These are phyloP conservation scores for Coemansia sp. DNA, from an alignment of 192 early-diverging fungal species.

Conservation along the genomic window DNA sequence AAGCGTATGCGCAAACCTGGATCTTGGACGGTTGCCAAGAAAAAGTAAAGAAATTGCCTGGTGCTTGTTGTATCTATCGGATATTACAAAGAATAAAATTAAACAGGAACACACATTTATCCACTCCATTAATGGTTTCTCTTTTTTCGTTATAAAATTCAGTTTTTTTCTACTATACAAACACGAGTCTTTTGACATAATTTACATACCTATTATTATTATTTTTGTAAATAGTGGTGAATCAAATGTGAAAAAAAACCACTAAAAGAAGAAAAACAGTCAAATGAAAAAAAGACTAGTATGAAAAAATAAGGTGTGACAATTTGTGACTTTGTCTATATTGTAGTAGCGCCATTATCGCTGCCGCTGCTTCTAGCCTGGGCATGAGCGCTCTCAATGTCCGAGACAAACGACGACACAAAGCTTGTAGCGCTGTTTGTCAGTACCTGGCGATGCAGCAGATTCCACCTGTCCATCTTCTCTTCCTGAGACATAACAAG, in stretches of 20 bases:
- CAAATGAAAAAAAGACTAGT: constrained; percentile 1
- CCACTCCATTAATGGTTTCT: not conserved
- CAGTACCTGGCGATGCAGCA: constrained; percentile 62
- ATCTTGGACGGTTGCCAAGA: constrained; percentile 39
- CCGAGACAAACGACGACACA: constrained; percentile 57
- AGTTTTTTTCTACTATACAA: constrained; percentile 1
- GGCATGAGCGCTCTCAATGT: constrained; percentile 23
- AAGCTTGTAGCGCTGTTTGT: constrained; percentile 68
- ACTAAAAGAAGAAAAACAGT: not conserved
- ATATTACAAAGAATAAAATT: not conserved
- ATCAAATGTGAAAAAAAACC: constrained; percentile 12
- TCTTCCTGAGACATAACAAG: constrained; percentile 80
- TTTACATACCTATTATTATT: too few relatives aligned
- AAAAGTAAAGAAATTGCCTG: too few relatives aligned
- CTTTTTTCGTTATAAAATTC: not conserved
- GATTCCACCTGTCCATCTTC: constrained; percentile 67
- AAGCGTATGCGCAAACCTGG: constrained; percentile 53
- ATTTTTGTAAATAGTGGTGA: too few relatives aligned
- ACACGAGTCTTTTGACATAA: too few relatives aligned
- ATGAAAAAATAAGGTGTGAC: not conserved
- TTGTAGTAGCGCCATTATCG: too few relatives aligned
- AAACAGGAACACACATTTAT: not conserved
- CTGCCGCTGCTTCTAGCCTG: constrained; percentile 13
- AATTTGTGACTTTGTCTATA: too few relatives aligned
- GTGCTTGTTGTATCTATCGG: too few relatives aligned